Base-by-base conservation (phyloP, 2,329 filamentous ascomycete genomes). In the Trichophyton verrucosum region DNA sequence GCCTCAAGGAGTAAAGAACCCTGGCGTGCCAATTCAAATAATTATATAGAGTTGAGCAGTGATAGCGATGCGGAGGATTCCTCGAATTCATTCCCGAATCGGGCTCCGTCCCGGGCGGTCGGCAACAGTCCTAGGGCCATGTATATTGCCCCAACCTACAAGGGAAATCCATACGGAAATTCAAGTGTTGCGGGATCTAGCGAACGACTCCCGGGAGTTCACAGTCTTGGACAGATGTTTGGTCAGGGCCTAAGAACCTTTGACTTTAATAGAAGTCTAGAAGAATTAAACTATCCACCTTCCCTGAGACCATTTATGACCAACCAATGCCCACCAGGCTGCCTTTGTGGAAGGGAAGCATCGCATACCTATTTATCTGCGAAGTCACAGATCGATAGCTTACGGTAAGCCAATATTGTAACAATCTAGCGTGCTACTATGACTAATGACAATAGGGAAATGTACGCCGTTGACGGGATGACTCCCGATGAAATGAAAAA, bases 401-500 rank as follows among this genome's bases (percentile, higher is more conserved):
- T 53, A 53, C 22, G 49, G 49, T 53, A 53, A 24, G 27, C 0
- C 0, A 33, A 3, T 3, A n/a, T 44, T 17, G n/a, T 24, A 8
- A 57, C n/a, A 13, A n/a, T 11, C 36, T 3, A 5, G 8, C n/a
- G 7, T 27, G 55, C 3, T 40, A n/a, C 49, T 30, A 6, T 53
- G 11, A 13, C 27, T 27, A 53, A 53, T 24, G 3, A 15, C 27
- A 33, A 11, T 15, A 53, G 49, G 30, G 30, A 53, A 9, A 53
- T 53, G 49, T 53, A 53, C 5, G 55, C 30, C n/a, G 5, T 15
- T 15, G 55, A 57, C 11, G 55, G 55, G 3, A 22, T 57, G 17
- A 42, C 30, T 17, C 20, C 55, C 33, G 27, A 60, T 27, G 42
- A 63, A 24, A 81, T 80, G 2, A 74, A 80, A n/a, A 80, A 87